Evolutionary conservation across 306 rosid genomes (phyloP).

Genomic region (Vicia villosa): DNA sequence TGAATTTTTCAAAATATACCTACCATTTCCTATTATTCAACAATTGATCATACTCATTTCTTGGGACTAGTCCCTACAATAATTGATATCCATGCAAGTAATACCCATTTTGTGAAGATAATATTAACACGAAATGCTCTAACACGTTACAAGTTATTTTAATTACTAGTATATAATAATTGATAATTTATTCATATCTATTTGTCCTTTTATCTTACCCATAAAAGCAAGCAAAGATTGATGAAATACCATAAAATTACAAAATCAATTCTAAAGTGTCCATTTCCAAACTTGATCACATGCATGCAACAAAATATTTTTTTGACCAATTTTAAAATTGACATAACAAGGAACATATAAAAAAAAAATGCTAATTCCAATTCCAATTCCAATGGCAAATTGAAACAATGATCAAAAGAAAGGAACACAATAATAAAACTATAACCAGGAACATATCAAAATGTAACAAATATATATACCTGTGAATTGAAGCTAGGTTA

Average conservation of each 20-base stretch:
- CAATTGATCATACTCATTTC: not conserved
- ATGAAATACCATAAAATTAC: not conserved
- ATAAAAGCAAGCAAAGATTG: constrained; percentile 10
- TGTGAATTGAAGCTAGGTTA: constrained; percentile 13
- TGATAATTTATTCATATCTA: not conserved
- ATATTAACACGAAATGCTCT: not conserved
- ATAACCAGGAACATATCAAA: not conserved
- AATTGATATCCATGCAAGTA: not conserved
- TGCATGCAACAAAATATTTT: constrained; percentile 17
- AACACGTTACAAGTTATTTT: constrained; percentile 6
- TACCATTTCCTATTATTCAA: constrained; percentile 33
- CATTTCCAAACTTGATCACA: not conserved
- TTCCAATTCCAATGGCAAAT: constrained; percentile 9
- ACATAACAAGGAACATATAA: not conserved
- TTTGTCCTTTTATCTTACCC: not conserved
- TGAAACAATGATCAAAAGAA: not conserved
- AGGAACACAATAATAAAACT: not conserved
- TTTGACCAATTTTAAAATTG: constrained; percentile 13
- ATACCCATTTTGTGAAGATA: not conserved
- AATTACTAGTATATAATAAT: too few relatives aligned
- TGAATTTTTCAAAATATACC: constrained; percentile 37
- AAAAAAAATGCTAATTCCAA: constrained; percentile 4
- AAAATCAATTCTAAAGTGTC: constrained; percentile 4
- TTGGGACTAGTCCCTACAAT: constrained; percentile 12
- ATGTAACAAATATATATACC: constrained; percentile 5